Base-by-base conservation (phyloP, 2,329 filamentous ascomycete species). In the Ciborinia camelliae region DNA sequence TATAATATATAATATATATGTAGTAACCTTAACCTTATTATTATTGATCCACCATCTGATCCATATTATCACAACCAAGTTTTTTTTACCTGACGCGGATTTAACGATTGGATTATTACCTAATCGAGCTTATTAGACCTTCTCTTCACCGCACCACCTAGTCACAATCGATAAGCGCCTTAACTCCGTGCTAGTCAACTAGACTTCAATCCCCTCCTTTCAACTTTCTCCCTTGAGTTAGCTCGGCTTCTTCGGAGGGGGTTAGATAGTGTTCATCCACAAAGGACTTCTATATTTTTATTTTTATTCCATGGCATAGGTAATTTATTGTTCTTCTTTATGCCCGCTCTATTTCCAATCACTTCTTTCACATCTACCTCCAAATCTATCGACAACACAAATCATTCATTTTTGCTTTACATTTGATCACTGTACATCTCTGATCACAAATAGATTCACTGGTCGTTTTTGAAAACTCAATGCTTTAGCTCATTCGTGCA, bases 181-280 rank as follows among this genome's bases (percentile, higher is more conserved):
- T 20, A 18, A n/a, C n/a, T n/a, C n/a, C n/a, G n/a, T n/a, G n/a
- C n/a, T n/a, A n/a, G n/a, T n/a, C n/a, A n/a, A n/a, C 30, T 30
- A 41, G 9, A 55, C 4, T 20, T 41, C 53, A 14, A 37, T 41
- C 52, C 23, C 37, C 18, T 58, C 55, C 28, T 47, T n/a, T 48
- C 20, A 35, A 48, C 30, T 47, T 20, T 14, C 15, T 26, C 10
- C 43, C 26, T 26, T 37, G 9, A 14, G 41, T 51, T 51, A 39
- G 47, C 45, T 61, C 58, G 58, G 58, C n/a, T 51, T 51, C 47
- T 61, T 61, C 58, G 58, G 58, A 61, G 58, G 32, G 18, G 23
- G 18, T 18, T 37, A 9, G 58, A 61, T 41, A 20, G 32, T 57
- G 37, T 57, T 43, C 20, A 18, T 43, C 32, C 43, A 57, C 15